Conservation (phyloP, 2,329 filamentous ascomycete species). For the Epichloe sibirici region DNA sequence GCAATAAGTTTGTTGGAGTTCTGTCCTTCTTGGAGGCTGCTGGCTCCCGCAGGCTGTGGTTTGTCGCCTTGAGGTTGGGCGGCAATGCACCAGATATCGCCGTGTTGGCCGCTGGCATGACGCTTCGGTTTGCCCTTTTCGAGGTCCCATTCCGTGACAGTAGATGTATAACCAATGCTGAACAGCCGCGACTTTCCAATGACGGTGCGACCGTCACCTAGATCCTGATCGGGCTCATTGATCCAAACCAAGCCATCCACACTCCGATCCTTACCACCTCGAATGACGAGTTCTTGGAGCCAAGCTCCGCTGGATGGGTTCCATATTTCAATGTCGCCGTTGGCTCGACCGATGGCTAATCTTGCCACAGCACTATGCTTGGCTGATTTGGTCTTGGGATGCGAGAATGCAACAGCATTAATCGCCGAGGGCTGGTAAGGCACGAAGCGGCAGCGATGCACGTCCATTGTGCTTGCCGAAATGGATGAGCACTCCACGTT, state of each 20-base stretch:
- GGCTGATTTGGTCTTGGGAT: slow-evolving; percentile 42
- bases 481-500: neutral
- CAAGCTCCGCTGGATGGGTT: slow-evolving; percentile 72
- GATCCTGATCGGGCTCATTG: slow-evolving; percentile 64
- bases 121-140: slow-evolving; percentile 63
- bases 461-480: slow-evolving; percentile 54
- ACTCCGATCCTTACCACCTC: slow-evolving; percentile 71
- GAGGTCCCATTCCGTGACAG: slow-evolving; percentile 91
- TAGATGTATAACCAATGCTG: slow-evolving; percentile 88
- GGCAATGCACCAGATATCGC: slow-evolving; percentile 93
- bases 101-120: slow-evolving; percentile 83
- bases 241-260: slow-evolving; percentile 90
- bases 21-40: slow-evolving; percentile 18
- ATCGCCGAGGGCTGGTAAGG: slow-evolving; percentile 85
- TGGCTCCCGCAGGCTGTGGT: slow-evolving; percentile 5
- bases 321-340: slow-evolving; percentile 97
- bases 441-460: slow-evolving; percentile 94
- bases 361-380: slow-evolving; percentile 47
- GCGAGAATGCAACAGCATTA: slow-evolving; percentile 89
- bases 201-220: slow-evolving; percentile 47
- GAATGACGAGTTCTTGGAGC: slow-evolving; percentile 81
- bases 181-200: slow-evolving; percentile 75
- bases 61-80: slow-evolving; percentile 52
- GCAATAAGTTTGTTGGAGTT: slow-evolving; percentile 54
- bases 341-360: slow-evolving; percentile 80